Evolutionary conservation across 306 rosid genomes (phyloP), one percentile per base, ranked within the genome.

Genomic region (Ochetophila trinervis): DNA sequence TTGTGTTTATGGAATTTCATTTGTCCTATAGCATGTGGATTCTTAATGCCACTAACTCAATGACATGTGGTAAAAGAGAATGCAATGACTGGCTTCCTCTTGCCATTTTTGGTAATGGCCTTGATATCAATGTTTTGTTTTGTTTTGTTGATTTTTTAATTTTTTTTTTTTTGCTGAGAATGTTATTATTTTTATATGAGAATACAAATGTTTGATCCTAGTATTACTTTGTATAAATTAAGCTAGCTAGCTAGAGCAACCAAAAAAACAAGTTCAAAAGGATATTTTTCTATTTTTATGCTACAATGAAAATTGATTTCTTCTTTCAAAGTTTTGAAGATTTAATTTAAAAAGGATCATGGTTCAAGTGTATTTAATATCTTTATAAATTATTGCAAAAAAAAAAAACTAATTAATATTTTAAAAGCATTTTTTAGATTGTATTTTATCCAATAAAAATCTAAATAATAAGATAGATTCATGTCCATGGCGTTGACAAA

Each of bases 1-100:
- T 57, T 47, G 13, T 37, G 65, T 55, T 17, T 4, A 55, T 72
- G 47, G 36, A 55, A 32, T 47, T 60, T 63, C 47, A 62, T 62
- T 53, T 5, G 8, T 11, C 47, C 55, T 55, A 18, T 50, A 63
- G 42, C 70, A 48, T 34, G 76, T 64, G 66, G 8, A 16, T 50
- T 18, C 2, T 64, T 58, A 44, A 45, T 44, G 32, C 72, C 19
- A 19, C 63, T 27, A 44, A 11, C 35, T 45, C 4, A 6, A 27
- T 40, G 62, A 45, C 76, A 45, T 48, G 70, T 56, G 63, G 60
- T 61, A 21, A n/a, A 45, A 8, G 3, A 50, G 59, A 48, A 30
- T 27, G 32, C 32, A 27, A 27, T 27, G 2, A 27, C 32, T 27
- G 32, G 32, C 35, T 47, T 57, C 60, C 37, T 71, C 57, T 50